Conservation (phyloP, 2,329 filamentous ascomycete genomes). For the Herpomyces periplanetae region DNA sequence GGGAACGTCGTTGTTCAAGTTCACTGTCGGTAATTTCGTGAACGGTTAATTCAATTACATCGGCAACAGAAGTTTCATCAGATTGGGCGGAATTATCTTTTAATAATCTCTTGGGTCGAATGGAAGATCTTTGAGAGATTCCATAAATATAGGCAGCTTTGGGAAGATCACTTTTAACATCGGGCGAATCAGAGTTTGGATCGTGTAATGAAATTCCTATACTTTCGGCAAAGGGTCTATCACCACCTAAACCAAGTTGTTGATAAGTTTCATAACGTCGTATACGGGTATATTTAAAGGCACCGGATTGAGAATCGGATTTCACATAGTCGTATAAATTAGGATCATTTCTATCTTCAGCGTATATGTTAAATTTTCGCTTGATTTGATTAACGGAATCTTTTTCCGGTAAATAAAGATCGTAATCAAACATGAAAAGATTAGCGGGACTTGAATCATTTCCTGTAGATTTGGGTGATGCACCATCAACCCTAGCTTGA, state of each 20-base stretch:
- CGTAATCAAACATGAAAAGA: constrained; percentile 16
- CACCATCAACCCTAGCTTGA: constrained; percentile 13
- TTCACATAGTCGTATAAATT: constrained; percentile 13
- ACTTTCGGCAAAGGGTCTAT: constrained; percentile 16
- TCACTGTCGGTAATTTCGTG: too few relatives aligned
- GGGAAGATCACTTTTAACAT: too few relatives aligned
- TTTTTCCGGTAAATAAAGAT: constrained; percentile 16
- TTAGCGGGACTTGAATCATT: too few relatives aligned
- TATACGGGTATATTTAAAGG: constrained; percentile 15
- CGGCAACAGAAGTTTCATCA: too few relatives aligned
- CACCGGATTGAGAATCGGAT: constrained; percentile 9
- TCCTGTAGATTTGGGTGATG: constrained; percentile 12
- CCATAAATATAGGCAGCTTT: constrained; percentile 22
- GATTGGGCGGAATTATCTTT: too few relatives aligned
- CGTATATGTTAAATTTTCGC: constrained; percentile 14
- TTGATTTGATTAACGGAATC: constrained; percentile 13
- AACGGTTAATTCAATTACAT: too few relatives aligned
- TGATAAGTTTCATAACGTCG: constrained; percentile 19
- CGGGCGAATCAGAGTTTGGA: constrained; percentile 8
- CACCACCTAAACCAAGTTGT: constrained; percentile 12
- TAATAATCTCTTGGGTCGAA: constrained; percentile 21
- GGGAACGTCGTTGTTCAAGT: too few relatives aligned
- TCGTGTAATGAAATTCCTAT: constrained; percentile 18
- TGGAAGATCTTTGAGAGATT: constrained; percentile 14
- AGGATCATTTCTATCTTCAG: constrained; percentile 14